Evolutionary conservation across 1,284 basidiomycete genomes (phyloP), one percentile per base, ranked within the genome.

Genomic region (Marasmius tenuissimus): DNA sequence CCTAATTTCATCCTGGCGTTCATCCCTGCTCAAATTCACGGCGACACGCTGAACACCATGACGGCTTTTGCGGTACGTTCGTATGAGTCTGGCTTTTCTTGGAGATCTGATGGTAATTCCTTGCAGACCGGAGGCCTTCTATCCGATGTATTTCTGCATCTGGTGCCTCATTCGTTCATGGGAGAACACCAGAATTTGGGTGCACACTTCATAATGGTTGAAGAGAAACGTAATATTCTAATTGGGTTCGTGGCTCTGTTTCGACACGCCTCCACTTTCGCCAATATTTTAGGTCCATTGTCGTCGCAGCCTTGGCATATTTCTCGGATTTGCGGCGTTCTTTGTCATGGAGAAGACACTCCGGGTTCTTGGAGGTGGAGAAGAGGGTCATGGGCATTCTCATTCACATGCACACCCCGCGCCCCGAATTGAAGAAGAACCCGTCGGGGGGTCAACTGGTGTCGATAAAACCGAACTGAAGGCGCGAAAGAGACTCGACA

Each of bases 1-100:
- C 94, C 93, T 58, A 96, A 96, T 78, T 92, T 96, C 69, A 94
- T 96, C 67, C 87, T 96, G 55, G 89, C 92, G 8, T 93, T 94
- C 71, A 95, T 96, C 65, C 93, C 93, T 27, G 89, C 91, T 52
- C 81, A 93, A 72, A 93, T 96, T 68, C 87, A 90, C 74, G 81
- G 84, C 14, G 82, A 92, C 71, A 94, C 92, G 49, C 81, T 96
- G 60, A 95, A 95, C 70, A 94, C 91, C 7, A 95, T 96, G 93
- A 95, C 91, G 45, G 90, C 91, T 9, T 93, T 93, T 72, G 91
- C 91, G 64, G 90, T 91, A 58, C 65, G 66, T 61, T 50, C 47
- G 37, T 63, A 52, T 39, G 14, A 50, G n/a, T 58, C 20, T 39
- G 60, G 42, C 58, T 38, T 22, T 39, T 48, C 52, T n/a, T 39